Evolutionary conservation across 495 filamentous ascomycete genomes (phyloP).

Genomic region (Neurospora tetrasperma): DNA sequence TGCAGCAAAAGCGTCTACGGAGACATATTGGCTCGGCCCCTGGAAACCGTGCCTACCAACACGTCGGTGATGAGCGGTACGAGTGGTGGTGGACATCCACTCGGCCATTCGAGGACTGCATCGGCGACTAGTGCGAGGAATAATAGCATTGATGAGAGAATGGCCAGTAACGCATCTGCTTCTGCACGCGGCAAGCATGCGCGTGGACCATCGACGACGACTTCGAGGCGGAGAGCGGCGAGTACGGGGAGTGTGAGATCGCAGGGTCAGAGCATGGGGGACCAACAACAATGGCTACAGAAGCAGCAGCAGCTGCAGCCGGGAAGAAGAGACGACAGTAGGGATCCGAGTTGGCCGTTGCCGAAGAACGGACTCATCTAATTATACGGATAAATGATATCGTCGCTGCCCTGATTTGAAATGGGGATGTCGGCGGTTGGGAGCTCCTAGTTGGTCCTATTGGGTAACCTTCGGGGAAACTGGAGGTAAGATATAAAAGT

Average conservation of each 20-base stretch:
- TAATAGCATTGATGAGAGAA: background rate
- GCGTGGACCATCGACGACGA: background rate
- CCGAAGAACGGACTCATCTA: background rate
- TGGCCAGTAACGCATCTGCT: background rate
- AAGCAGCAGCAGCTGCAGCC: background rate
- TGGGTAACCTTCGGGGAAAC: background rate
- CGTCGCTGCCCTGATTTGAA: background rate
- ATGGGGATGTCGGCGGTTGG: background rate
- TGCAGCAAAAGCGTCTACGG: background rate
- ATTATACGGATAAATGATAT: background rate
- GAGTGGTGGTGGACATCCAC: background rate
- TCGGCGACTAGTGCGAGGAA: background rate
- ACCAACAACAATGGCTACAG: background rate
- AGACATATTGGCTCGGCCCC: slow-evolving; percentile 1
- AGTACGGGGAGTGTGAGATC: background rate
- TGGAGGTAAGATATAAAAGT: background rate
- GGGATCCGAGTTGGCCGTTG: slow-evolving; percentile 9
- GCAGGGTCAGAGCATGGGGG: background rate
- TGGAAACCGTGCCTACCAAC: background rate
- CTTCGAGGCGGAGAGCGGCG: background rate
- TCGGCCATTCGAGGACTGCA: background rate
- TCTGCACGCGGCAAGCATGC: background rate
- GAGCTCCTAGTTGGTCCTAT: no score
- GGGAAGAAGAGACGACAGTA: background rate
- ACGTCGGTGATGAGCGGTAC: background rate